A percentile compares a stretch with the other conserved stretches of the same genome.
Conservation (phyloP, 2,329 filamentous ascomycete species). For the Colletotrichum liriopes region DNA sequence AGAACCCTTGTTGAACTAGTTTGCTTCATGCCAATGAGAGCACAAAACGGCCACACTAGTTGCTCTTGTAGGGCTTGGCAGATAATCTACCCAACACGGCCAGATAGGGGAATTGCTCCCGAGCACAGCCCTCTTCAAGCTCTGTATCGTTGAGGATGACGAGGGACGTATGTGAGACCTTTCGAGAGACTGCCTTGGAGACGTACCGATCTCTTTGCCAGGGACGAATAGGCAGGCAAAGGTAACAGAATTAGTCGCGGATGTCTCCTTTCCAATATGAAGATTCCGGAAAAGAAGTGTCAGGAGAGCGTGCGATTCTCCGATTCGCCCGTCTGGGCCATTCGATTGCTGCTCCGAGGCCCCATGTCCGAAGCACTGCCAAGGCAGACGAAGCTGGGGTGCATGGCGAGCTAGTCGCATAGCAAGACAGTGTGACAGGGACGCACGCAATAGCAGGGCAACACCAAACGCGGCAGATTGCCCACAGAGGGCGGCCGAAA, state of each 20-base stretch:
- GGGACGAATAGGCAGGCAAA: not conserved
- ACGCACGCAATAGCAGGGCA: not conserved
- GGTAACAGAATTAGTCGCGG: not conserved
- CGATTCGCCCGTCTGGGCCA: slow-evolving; percentile 5
- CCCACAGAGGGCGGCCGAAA: not conserved
- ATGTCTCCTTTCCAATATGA: not conserved
- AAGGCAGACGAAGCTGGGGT: slow-evolving; percentile 16
- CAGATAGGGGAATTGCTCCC: not conserved
- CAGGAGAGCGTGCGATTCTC: slow-evolving; percentile 8
- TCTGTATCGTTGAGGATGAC: not conserved
- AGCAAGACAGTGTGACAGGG: not conserved
- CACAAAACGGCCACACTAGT: not conserved
- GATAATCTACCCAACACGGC: slow-evolving; percentile 27
- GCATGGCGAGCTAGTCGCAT: not conserved
- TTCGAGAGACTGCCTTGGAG: not conserved
- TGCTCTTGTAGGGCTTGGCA: slow-evolving; percentile 25
- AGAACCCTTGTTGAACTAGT: not conserved
- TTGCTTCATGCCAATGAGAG: slow-evolving; percentile 1
- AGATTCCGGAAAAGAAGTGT: not conserved
- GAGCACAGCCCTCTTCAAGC: slow-evolving; percentile 28
- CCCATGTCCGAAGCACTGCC: slow-evolving; percentile 13
- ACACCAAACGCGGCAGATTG: not conserved
- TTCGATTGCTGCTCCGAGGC: not conserved
- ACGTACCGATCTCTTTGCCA: not conserved
- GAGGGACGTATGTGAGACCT: not conserved